A percentile compares a stretch with the other conserved stretches of the same genome.
These are phyloP conservation scores for Ganoderma leucocontextum DNA, from an alignment of 1,284 basidiomycete species.

Conservation along the genomic window DNA sequence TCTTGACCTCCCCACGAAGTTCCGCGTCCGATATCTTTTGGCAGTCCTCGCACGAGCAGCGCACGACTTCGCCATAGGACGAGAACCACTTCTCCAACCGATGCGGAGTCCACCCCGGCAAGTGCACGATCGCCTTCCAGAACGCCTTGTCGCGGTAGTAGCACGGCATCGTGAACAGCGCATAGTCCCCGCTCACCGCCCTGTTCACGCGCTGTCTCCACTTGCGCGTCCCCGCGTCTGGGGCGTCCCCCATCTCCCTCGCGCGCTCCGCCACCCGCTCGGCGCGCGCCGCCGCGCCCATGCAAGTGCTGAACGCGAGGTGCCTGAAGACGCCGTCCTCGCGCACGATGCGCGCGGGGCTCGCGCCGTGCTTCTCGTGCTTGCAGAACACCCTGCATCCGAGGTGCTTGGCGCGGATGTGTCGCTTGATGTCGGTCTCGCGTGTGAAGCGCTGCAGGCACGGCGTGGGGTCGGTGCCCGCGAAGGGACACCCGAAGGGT, in stretches of 20 bases:
- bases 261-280: background rate
- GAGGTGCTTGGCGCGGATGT: constrained; percentile 16
- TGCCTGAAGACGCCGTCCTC: constrained; percentile 7
- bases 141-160: background rate
- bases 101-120: background rate
- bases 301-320: background rate
- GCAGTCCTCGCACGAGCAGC: constrained; percentile 9
- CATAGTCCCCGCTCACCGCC: background rate
- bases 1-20: background rate
- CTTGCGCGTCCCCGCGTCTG: background rate
- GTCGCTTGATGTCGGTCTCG: constrained; percentile 5
- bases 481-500: background rate
- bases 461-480: background rate
- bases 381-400: background rate
- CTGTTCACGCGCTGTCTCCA: background rate
- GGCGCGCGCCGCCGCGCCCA: background rate
- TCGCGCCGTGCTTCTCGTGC: background rate
- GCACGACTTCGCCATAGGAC: background rate
- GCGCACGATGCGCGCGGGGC: background rate
- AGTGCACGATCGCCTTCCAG: background rate
- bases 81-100: constrained; percentile 6
- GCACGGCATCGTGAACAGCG: constrained; percentile 19
- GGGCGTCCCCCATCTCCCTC: background rate
- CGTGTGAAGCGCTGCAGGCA: background rate
- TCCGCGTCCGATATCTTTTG: background rate